Percentiles rank a stretch among this genome's conserved stretches.
Evolutionary conservation across 306 rosid species (phyloP).

Genomic region (Biancaea sappan): DNA sequence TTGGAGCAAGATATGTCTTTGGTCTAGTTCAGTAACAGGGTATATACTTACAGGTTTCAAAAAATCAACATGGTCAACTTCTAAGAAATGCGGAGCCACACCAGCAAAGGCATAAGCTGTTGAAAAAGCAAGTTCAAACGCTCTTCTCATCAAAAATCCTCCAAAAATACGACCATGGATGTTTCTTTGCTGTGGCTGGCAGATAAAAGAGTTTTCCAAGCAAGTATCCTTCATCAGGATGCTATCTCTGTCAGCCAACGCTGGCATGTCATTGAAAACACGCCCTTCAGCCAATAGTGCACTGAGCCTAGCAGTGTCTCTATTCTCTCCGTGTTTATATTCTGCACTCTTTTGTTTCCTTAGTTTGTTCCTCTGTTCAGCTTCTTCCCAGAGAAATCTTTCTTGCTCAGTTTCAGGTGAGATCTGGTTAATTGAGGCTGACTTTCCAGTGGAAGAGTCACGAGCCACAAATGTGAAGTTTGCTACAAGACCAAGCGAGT

Average conservation of each 20-base stretch:
- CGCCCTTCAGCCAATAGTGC: constrained; percentile 79
- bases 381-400: constrained; percentile 73
- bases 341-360: constrained; percentile 58
- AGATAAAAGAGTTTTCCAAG: constrained; percentile 78
- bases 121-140: constrained; percentile 84
- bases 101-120: constrained; percentile 85
- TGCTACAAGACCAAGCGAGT: constrained; percentile 62
- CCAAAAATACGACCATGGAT: constrained; percentile 89
- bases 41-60: constrained; percentile 72
- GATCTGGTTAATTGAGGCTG: constrained; percentile 66
- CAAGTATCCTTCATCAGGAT: constrained; percentile 71
- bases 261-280: constrained; percentile 80
- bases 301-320: constrained; percentile 50
- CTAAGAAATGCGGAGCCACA: constrained; percentile 78
- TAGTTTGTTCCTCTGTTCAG: constrained; percentile 67
- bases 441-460: constrained; percentile 67
- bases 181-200: constrained; percentile 94
- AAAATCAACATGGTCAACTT: constrained; percentile 94
- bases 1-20: background rate
- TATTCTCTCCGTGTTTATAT: constrained; percentile 41
- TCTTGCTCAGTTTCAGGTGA: constrained; percentile 65
- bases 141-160: constrained; percentile 89
- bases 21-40: background rate
- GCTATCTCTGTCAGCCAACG: constrained; percentile 86
- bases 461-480: constrained; percentile 93